Conservation (phyloP, 345 rosid genomes). For the Salix exigua region DNA sequence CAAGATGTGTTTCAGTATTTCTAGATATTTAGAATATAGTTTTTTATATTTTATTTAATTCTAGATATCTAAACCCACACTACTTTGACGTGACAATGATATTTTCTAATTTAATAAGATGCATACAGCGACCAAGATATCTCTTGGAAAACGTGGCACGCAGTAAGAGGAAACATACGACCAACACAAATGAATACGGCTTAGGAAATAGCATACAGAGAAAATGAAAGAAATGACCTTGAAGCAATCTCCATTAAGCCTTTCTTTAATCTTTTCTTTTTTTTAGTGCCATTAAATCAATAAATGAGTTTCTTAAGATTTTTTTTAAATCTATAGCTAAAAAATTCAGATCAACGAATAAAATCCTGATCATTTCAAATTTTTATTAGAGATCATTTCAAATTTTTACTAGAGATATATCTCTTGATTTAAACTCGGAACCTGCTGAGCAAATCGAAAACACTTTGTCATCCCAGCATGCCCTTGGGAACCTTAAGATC, state of each 20-base stretch:
- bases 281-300: no score
- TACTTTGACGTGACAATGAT: neutral
- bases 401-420: no score
- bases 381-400: no score
- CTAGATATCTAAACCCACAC: neutral
- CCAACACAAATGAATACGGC: neutral
- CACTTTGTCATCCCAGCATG: no score
- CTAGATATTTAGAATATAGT: neutral
- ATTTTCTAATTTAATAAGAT: neutral
- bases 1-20: neutral
- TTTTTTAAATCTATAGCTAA: no score
- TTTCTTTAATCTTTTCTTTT: no score
- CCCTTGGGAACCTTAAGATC: no score
- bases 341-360: no score
- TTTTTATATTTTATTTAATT: neutral
- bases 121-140: neutral
- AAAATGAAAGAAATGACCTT: neutral
- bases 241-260: neutral
- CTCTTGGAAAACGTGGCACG: neutral
- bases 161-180: neutral
- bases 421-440: no score
- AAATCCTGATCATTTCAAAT: no score
- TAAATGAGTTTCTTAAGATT: no score
- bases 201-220: neutral
- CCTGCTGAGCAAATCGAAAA: rapidly evolving